Conservation (phyloP, 352 stramenopile genomes). For the Aphanomyces astaci region DNA sequence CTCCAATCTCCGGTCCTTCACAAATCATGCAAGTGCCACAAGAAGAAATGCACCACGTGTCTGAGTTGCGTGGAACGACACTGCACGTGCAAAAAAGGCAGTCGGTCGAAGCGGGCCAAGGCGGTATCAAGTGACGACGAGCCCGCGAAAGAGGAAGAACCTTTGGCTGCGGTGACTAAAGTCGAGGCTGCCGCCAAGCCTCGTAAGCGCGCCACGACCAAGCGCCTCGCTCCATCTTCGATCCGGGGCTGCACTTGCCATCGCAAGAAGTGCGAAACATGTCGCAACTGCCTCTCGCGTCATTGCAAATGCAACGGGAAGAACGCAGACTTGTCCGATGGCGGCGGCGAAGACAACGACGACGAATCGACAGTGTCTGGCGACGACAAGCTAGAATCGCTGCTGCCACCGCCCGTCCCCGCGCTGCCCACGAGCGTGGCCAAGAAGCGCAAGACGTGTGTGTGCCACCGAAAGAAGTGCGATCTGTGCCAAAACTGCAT, state of each 20-base stretch:
- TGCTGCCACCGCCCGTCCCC: not conserved
- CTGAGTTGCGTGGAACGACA: not conserved
- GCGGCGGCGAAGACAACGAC: not conserved
- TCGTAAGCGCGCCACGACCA: not conserved
- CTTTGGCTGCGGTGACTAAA: not conserved
- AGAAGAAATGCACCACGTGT: constrained; percentile 6
- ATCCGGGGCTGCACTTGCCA: not conserved
- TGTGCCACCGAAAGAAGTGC: constrained; percentile 2
- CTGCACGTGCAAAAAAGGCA: not conserved
- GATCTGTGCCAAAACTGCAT: constrained; percentile 6
- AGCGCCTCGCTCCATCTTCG: not conserved
- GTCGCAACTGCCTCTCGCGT: constrained; percentile 2
- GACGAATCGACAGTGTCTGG: not conserved
- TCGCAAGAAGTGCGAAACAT: constrained; percentile 8
- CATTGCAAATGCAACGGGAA: constrained; percentile 9
- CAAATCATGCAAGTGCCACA: constrained; percentile 1
- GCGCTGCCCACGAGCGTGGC: not conserved
- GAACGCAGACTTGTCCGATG: not conserved
- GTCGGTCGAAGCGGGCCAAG: not conserved
- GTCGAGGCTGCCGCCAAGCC: not conserved
- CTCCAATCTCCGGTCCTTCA: not conserved
- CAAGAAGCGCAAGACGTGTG: not conserved
- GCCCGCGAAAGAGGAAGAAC: not conserved
- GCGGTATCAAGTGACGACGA: not conserved
- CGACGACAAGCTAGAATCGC: not conserved